Conservation (phyloP, 1,139 yeast species). For the Taphrina deformans region DNA sequence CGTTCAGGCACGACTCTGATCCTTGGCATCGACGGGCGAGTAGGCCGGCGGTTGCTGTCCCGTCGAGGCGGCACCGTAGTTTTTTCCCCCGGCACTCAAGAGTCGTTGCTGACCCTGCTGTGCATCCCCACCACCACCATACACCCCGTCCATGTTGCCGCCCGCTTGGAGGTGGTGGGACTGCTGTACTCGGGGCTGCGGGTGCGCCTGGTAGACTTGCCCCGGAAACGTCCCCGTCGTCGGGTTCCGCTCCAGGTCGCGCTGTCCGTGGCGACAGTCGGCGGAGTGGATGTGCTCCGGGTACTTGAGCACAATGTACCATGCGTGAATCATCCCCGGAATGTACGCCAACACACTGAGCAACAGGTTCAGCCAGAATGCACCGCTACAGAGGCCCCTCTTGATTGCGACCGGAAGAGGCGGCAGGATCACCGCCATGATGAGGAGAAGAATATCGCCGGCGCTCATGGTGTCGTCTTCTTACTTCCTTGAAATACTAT, state of each 20-base stretch:
- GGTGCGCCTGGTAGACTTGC: conserved; percentile 6
- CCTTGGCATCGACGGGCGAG: conserved; percentile 7
- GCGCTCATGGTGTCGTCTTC: conserved; percentile 3
- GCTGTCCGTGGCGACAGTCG: background rate
- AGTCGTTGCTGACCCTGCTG: conserved; percentile 8
- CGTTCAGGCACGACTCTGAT: background rate
- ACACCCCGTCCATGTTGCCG: conserved; percentile 26
- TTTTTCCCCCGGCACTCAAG: conserved; percentile 4
- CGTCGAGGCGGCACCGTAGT: conserved; percentile 19
- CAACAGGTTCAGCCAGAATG: conserved; percentile 70
- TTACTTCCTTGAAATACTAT: no score
- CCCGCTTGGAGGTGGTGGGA: background rate
- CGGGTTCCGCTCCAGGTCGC: conserved; percentile 24
- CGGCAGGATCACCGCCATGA: conserved; percentile 77
- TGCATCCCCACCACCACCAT: background rate
- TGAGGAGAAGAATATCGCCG: conserved; percentile 70
- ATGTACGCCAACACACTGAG: conserved; percentile 74
- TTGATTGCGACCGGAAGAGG: conserved; percentile 80
- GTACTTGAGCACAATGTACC: conserved; percentile 51
- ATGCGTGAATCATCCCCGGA: conserved; percentile 62
- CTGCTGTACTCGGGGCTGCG: background rate
- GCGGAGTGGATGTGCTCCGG: conserved; percentile 42
- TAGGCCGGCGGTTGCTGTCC: conserved; percentile 22
- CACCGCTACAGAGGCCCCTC: conserved; percentile 70
- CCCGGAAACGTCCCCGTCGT: conserved; percentile 19